Evolutionary conservation across 2,329 filamentous ascomycete species (phyloP).

Genomic region (Fusarium cicatricum): DNA sequence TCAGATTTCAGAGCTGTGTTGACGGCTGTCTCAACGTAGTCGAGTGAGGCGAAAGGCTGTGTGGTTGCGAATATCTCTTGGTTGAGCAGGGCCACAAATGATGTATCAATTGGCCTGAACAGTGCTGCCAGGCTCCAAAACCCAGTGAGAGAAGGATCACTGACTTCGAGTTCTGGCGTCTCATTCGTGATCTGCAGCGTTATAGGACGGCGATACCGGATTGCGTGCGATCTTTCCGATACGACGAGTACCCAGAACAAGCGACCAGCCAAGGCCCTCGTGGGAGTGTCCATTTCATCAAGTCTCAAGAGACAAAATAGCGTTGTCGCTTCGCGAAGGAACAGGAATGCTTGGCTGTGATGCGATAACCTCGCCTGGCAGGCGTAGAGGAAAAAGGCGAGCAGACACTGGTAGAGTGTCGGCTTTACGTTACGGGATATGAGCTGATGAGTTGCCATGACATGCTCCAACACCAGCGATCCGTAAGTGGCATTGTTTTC

Average conservation of each 20-base stretch:
- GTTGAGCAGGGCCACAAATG: slow-evolving; percentile 53
- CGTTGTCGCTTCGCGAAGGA: slow-evolving; percentile 54
- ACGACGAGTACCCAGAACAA: slow-evolving; percentile 56
- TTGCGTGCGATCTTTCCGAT: slow-evolving; percentile 55
- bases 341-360: slow-evolving; percentile 54
- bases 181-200: slow-evolving; percentile 53
- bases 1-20: slow-evolving; percentile 48
- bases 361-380: slow-evolving; percentile 53
- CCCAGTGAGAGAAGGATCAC: slow-evolving; percentile 45
- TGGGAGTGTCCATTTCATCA: slow-evolving; percentile 38
- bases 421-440: slow-evolving; percentile 47
- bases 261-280: slow-evolving; percentile 43
- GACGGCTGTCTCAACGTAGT: slow-evolving; percentile 48
- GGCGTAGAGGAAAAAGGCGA: slow-evolving; percentile 56
- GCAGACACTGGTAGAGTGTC: slow-evolving; percentile 50
- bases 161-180: slow-evolving; percentile 45
- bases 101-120: slow-evolving; percentile 53
- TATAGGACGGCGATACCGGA: slow-evolving; percentile 54
- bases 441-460: slow-evolving; percentile 46
- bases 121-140: slow-evolving; percentile 53
- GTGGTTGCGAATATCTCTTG: slow-evolving; percentile 46
- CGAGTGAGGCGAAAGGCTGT: slow-evolving; percentile 45
- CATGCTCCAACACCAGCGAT: slow-evolving; percentile 49
- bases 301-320: slow-evolving; percentile 48
- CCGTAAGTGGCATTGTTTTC: slow-evolving; percentile 51